Conservation (phyloP, 345 rosid genomes). For the Limnanthes douglasii region DNA sequence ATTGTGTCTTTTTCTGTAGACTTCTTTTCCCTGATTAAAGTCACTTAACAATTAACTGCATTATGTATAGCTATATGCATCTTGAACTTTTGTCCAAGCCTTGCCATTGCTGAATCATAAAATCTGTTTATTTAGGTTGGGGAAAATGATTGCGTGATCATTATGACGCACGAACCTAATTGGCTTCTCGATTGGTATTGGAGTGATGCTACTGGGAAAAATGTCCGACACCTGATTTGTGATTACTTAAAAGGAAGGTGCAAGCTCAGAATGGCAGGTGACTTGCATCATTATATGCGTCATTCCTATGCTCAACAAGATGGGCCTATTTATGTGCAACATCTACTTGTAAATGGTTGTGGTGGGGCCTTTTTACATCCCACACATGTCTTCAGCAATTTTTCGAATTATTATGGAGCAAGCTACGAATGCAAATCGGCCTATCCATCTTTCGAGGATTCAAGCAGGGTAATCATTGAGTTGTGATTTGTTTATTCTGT, state of each 20-base stretch:
- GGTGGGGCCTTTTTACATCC: constrained; percentile 99
- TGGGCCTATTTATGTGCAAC: constrained; percentile 61
- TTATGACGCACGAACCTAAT: constrained; percentile 89
- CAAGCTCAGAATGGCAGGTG: constrained; percentile 91
- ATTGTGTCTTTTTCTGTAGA: too few relatives aligned
- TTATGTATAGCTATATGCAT: neutral
- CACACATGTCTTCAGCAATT: constrained; percentile 82
- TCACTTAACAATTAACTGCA: too few relatives aligned
- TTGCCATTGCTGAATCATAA: neutral
- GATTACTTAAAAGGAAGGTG: constrained; percentile 84
- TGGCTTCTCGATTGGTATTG: constrained; percentile 99
- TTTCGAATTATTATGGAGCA: constrained; percentile 42
- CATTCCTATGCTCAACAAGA: constrained; percentile 74
- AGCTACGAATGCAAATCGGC: constrained; percentile 70
- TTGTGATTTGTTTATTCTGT: constrained; percentile 3
- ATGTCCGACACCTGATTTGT: constrained; percentile 65
- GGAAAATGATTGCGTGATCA: constrained; percentile 58
- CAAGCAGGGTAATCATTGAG: constrained; percentile 58
- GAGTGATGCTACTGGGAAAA: constrained; percentile 60
- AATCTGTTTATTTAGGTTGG: constrained; percentile 35
- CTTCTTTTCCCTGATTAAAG: too few relatives aligned
- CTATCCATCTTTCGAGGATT: constrained; percentile 92
- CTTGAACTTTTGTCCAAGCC: too few relatives aligned
- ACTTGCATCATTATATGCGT: constrained; percentile 97
- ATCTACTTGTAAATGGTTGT: constrained; percentile 91